phyloP scores from a whole-genome alignment of 371 early-diverging fungal species.

The Saksenaea vasiformis region DNA sequence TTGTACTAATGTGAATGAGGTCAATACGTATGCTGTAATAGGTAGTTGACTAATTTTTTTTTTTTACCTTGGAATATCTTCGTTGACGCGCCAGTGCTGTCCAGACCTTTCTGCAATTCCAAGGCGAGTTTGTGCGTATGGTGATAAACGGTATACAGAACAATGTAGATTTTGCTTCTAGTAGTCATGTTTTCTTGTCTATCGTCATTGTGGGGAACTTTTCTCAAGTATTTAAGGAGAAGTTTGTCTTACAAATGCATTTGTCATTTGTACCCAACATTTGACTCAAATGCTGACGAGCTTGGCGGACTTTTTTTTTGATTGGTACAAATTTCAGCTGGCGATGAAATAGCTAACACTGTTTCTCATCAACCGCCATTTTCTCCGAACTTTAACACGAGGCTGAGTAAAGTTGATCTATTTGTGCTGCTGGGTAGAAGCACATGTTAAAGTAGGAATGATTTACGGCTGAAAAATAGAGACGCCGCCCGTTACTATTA shows the following conservation, averaged over 20 bases:
- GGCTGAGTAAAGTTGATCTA: too few species aligned
- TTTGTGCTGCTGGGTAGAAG: too few species aligned
- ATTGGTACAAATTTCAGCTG: too few species aligned
- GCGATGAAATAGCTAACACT: too few species aligned
- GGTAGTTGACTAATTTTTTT: too few species aligned
- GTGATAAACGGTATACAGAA: slow-evolving; percentile 1
- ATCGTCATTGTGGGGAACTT: background rate
- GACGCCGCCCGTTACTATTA: too few species aligned
- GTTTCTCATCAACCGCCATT: too few species aligned
- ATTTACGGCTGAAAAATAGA: too few species aligned
- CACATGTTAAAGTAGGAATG: too few species aligned
- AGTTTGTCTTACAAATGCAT: background rate
- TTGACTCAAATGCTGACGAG: too few species aligned
- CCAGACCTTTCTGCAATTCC: background rate
- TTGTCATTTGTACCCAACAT: background rate
- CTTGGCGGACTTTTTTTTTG: too few species aligned
- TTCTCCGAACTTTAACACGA: too few species aligned
- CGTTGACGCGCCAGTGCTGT: background rate
- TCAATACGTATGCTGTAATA: background rate
- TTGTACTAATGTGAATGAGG: slow-evolving; percentile 1
- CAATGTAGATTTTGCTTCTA: background rate
- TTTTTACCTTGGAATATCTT: slow-evolving; percentile 1
- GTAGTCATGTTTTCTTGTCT: background rate
- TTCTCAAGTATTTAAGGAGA: background rate
- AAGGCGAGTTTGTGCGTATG: background rate